These are phyloP conservation scores for Bipolaris bicolor DNA, from an alignment of 2,329 filamentous ascomycete genomes.

Conservation along the genomic window DNA sequence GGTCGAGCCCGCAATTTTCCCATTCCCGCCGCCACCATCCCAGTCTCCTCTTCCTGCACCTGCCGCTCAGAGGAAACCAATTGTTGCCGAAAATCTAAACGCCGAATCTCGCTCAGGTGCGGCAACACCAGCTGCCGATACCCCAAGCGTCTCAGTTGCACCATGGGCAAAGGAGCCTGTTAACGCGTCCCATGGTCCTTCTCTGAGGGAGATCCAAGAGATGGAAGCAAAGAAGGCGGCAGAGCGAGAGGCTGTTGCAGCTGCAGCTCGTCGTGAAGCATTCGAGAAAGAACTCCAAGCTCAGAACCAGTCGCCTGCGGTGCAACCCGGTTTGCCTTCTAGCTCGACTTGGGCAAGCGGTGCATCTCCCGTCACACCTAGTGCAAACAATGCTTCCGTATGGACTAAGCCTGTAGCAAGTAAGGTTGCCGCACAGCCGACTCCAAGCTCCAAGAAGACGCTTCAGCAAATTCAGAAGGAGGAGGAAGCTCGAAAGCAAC, in stretches of 20 bases:
- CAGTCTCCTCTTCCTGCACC: constrained; percentile 86
- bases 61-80: constrained; percentile 84
- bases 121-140: constrained; percentile 73
- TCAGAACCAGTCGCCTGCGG: constrained; percentile 64
- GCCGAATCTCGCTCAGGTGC: constrained; percentile 74
- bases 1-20: constrained; percentile 75
- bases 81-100: constrained; percentile 76
- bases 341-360: constrained; percentile 84
- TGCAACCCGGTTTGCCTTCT: constrained; percentile 81
- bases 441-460: constrained; percentile 74
- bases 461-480: constrained; percentile 96
- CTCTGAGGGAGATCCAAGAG: constrained; percentile 95
- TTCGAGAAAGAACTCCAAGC: constrained; percentile 79
- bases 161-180: constrained; percentile 90
- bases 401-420: constrained; percentile 67
- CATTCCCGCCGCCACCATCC: constrained; percentile 75
- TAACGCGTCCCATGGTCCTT: constrained; percentile 80
- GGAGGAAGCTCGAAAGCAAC: constrained; percentile 88
- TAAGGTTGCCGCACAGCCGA: constrained; percentile 54
- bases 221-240: constrained; percentile 92
- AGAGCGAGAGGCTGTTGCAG: constrained; percentile 81
- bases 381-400: constrained; percentile 55
- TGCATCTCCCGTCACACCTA: constrained; percentile 71
- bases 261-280: constrained; percentile 75
- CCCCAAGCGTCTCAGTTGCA: constrained; percentile 74